Evolutionary conservation across 345 rosid genomes (phyloP), one percentile per base, ranked within the genome.

Genomic region (Eucalyptus curtisii): DNA sequence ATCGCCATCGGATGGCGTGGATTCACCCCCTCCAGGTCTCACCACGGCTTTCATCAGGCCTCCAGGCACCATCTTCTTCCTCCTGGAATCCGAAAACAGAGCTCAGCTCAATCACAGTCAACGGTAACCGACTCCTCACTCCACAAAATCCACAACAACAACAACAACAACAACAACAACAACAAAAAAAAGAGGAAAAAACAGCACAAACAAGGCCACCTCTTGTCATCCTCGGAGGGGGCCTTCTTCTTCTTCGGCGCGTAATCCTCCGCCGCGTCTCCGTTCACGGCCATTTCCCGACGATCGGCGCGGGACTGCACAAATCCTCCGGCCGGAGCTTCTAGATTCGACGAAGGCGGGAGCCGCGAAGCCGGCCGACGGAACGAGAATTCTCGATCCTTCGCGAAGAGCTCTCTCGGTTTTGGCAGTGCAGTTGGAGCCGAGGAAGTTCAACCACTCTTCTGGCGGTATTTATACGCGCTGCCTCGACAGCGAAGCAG

Each of bases 21-120:
- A 93, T 86, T 97, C 99, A 66, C 97, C 99, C 25, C 97, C 99
- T 31, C 98, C 99, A 55, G 99, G 96, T 88, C 99, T 96, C 90
- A 96, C 93, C 92, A 94, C 80, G 40, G 99, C 99, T 91, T 97
- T 98, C 97, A 98, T 91, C 90, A 98, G 92, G 92, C 98, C 96
- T 86, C 98, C 99, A 7, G 98, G 95, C 86, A 92, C 94, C 90
- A 98, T 98, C 47, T 97, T 96, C 95, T 93, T 93, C 92, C 95
- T 97, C 98, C 99, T 98, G 90, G 71, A 86, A 61, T 66, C 88
- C 57, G 10, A 57, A 88, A 81, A 50, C 88, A 49, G 10, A 84
- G 44, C 16, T 15, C 53, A 9, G 57, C 20, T 88, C 71, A 86
- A 42, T 49, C 53, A 17, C 42, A 84, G 64, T 86, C 8, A 45